phyloP scores from a whole-genome alignment of 495 filamentous ascomycete species.

The Hapsidospora chrysogenum region DNA sequence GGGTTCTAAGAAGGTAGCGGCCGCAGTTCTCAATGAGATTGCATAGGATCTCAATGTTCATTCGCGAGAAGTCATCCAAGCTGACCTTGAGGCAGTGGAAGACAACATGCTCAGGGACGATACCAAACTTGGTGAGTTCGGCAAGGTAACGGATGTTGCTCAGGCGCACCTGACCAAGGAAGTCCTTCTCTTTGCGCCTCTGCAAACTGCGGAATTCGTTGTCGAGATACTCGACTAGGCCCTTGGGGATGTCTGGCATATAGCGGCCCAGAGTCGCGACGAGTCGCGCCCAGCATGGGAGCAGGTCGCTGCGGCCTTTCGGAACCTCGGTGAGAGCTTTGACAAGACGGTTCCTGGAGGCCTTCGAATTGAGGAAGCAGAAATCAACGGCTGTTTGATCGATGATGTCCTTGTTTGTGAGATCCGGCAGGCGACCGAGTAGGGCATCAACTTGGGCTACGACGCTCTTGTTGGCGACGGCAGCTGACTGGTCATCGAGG shows the following conservation, averaged over 20 bases:
- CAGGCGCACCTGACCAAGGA: conserved; percentile 82
- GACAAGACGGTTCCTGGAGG: conserved; percentile 81
- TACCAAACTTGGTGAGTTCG: conserved; percentile 93
- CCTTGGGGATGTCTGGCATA: conserved; percentile 81
- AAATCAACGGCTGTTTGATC: conserved; percentile 91
- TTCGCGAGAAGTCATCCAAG: conserved; percentile 90
- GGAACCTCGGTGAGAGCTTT: conserved; percentile 90
- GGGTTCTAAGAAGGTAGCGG: conserved; percentile 82
- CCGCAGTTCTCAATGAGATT: conserved; percentile 96
- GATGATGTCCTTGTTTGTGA: conserved; percentile 79
- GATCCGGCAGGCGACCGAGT: conserved; percentile 69
- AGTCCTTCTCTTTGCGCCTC: conserved; percentile 96
- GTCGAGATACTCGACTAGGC: conserved; percentile 85
- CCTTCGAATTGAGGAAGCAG: conserved; percentile 96
- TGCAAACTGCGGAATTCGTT: conserved; percentile 95
- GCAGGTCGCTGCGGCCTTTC: conserved; percentile 80
- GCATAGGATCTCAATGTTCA: conserved; percentile 98
- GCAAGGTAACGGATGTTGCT: conserved; percentile 94
- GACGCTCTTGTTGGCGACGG: conserved; percentile 93
- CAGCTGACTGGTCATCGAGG: conserved; percentile 71
- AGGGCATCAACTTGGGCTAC: conserved; percentile 92
- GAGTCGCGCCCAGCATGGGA: conserved; percentile 81
- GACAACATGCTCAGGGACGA: conserved; percentile 95
- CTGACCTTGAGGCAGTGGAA: conserved; percentile 98
- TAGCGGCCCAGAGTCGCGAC: conserved; percentile 88